These are phyloP conservation scores for Mediolabrus comicus DNA, from an alignment of 108 stramenopile genomes.

Conservation along the genomic window DNA sequence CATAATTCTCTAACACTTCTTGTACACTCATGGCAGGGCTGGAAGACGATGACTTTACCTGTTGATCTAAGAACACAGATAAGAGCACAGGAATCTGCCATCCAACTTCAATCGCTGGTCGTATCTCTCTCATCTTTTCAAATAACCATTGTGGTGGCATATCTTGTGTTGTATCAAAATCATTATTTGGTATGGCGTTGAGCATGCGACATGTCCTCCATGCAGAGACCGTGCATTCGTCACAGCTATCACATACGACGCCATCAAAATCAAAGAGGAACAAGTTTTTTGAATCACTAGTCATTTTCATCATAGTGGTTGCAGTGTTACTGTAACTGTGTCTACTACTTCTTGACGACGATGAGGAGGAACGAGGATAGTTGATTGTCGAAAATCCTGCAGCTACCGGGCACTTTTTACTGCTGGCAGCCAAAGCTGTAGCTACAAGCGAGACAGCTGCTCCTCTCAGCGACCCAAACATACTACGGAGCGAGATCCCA, in stretches of 20 bases:
- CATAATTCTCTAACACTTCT: constrained; percentile 32
- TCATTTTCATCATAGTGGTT: background rate
- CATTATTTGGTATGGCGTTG: constrained; percentile 17
- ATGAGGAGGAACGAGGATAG: background rate
- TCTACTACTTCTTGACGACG: background rate
- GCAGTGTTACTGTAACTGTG: background rate
- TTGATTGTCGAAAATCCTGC: background rate
- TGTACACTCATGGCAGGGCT: constrained; percentile 35
- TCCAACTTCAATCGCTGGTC: constrained; percentile 46
- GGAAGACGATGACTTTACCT: constrained; percentile 1
- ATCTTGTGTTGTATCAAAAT: background rate
- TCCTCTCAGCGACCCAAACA: background rate
- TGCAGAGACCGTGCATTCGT: constrained; percentile 43
- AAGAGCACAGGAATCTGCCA: constrained; percentile 46
- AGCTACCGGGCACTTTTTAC: background rate
- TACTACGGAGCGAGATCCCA: background rate
- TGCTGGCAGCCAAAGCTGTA: background rate
- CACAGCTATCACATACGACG: constrained; percentile 41
- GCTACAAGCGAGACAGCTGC: background rate
- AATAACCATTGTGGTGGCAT: constrained; percentile 40
- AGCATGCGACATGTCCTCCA: constrained; percentile 28
- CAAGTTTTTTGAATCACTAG: background rate
- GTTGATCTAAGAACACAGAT: constrained; percentile 28
- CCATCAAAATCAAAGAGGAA: constrained; percentile 36
- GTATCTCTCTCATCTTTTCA: constrained; percentile 42